Base-by-base conservation (phyloP, 2,329 filamentous ascomycete species). In the Fusarium xyrophilum region DNA sequence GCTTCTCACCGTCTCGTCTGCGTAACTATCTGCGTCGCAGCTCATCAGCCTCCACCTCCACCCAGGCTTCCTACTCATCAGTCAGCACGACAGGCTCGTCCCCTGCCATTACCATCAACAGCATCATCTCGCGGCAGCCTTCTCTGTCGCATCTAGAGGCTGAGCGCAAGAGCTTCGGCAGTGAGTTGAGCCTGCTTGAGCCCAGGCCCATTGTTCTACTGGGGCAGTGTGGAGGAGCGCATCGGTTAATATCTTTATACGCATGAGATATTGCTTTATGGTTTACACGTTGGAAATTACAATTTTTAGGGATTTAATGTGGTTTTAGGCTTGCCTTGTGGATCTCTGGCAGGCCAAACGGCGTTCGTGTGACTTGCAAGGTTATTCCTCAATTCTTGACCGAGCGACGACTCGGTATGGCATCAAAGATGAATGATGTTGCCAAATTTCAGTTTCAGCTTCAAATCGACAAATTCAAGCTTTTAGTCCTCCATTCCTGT, bases 121-220 rank as follows among this genome's bases (percentile, higher is more conserved):
- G 81, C 71, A 83, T 89, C 74, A 83, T 89, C 63, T 82, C 84
- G 70, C 81, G 83, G n/a, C 86, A 86, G 69, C 84, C 85, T 15
- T 87, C 84, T 21, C 82, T 88, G 66, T 74, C 85, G n/a, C 81
- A 84, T 71, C 78, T 88, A 64, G 85, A 88, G 71, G 85, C 86
- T 72, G 87, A 89, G 77, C 83, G 82, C 67, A 79, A 78, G 71
- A 82, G 77, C 69, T 88, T 86, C 56, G 81, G 82, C 13, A 80
- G 79, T 53, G 86, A 86, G 71, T 79, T 89, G 12, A 81, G 80
- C 69, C 79, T 90, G 21, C 82, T 90, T 28, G 88, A 90, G 77
- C 88, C 88, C 4, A 79, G 88, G 43, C 88, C 88, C 14, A 82
- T 88, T 36, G 85, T 88, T 88, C 55, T 89, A 88, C 78, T 89